Evolutionary conservation across 1,139 yeast species (phyloP).

Genomic region (Blastobotrys capitulatus): DNA sequence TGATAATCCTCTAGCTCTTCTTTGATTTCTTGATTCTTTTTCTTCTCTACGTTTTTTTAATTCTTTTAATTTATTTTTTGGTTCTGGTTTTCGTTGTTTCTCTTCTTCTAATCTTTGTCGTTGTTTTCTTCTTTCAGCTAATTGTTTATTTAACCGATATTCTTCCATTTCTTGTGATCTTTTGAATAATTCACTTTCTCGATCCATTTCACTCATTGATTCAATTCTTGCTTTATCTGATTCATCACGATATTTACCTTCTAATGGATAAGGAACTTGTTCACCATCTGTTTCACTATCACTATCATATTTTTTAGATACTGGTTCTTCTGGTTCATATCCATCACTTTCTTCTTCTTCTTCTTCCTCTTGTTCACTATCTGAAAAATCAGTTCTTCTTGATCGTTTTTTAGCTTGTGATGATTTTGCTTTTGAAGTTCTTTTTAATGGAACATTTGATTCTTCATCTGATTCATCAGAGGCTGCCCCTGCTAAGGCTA

Average conservation of each 20-base stretch:
- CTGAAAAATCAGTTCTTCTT: slow-evolving; percentile 23
- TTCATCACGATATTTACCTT: slow-evolving; percentile 84
- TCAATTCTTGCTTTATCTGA: slow-evolving; percentile 63
- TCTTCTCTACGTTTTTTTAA: slow-evolving; percentile 80
- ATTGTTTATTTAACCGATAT: slow-evolving; percentile 72
- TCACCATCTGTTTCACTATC: slow-evolving; percentile 41
- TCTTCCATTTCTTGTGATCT: slow-evolving; percentile 89
- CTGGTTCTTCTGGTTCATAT: slow-evolving; percentile 9
- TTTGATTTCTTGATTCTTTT: slow-evolving; percentile 34
- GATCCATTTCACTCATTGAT: slow-evolving; percentile 80
- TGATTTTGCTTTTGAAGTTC: slow-evolving; percentile 7
- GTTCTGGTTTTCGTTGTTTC: slow-evolving; percentile 25
- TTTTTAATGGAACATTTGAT: slow-evolving; percentile 12
- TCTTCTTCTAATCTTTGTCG: slow-evolving; percentile 42
- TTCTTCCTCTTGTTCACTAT: slow-evolving; percentile 27
- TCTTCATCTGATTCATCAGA: slow-evolving; percentile 19
- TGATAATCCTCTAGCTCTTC: slow-evolving; percentile 23
- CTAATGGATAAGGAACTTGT: slow-evolving; percentile 78
- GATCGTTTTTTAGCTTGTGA: slow-evolving; percentile 3
- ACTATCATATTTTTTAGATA: slow-evolving; percentile 34
- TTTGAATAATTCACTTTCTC: slow-evolving; percentile 86
- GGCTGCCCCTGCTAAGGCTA: slow-evolving; percentile 84
- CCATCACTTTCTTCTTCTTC: slow-evolving; percentile 31
- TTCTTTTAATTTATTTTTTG: slow-evolving; percentile 69
- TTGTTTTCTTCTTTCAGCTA: slow-evolving; percentile 72